phyloP scores from a whole-genome alignment of 371 early-diverging fungal species.

The Zychaea mexicana region DNA sequence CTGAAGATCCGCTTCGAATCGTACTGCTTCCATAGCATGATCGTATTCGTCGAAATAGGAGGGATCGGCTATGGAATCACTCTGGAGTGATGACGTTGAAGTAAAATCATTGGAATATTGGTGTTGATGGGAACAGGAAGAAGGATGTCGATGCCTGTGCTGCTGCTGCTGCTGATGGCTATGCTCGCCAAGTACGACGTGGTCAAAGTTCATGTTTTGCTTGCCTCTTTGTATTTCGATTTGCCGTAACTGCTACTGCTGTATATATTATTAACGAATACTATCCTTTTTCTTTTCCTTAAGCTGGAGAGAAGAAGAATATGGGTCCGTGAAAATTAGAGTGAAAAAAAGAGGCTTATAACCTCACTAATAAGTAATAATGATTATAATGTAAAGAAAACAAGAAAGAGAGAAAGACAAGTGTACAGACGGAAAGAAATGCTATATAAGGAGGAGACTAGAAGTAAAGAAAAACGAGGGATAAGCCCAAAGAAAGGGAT shows the following conservation, averaged over 20 bases:
- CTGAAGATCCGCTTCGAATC: slow-evolving; percentile 22
- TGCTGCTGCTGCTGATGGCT: not conserved
- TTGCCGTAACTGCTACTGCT: too few relatives aligned
- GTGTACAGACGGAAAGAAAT: not conserved
- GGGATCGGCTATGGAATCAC: slow-evolving; percentile 8
- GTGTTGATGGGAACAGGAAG: too few relatives aligned
- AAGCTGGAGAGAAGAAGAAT: too few relatives aligned
- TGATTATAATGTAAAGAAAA: too few relatives aligned
- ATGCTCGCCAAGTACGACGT: not conserved
- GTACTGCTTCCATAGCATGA: slow-evolving; percentile 27
- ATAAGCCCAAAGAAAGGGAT: not conserved
- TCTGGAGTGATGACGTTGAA: not conserved
- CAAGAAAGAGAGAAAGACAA: not conserved
- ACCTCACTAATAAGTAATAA: too few relatives aligned
- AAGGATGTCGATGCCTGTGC: not conserved
- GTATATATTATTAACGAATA: too few relatives aligned
- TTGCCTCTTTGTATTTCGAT: too few relatives aligned
- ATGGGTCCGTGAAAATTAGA: too few relatives aligned
- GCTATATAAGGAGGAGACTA: too few relatives aligned
- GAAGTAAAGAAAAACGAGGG: too few relatives aligned
- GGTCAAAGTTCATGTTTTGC: not conserved
- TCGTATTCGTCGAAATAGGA: slow-evolving; percentile 36
- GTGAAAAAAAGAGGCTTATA: not conserved
- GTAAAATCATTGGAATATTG: not conserved
- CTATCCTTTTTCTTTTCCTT: not conserved